phyloP scores from a whole-genome alignment of 495 filamentous ascomycete species.

The Haplographium delicatum region DNA sequence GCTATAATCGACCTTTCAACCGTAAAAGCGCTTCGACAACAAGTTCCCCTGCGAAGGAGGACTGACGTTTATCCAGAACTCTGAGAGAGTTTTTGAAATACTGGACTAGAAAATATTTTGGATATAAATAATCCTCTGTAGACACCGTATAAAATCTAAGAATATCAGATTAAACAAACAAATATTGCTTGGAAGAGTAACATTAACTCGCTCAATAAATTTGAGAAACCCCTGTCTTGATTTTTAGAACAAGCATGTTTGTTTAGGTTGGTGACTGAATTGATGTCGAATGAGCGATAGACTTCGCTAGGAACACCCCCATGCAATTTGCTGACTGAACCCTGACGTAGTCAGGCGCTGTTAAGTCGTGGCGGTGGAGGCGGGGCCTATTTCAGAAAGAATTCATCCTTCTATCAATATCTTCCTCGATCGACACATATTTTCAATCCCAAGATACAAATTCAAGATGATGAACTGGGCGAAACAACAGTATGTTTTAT shows the following conservation, averaged over 20 bases:
- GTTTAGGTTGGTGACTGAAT: too few relatives aligned
- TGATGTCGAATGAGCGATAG: neutral
- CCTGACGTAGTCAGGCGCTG: conserved; percentile 9
- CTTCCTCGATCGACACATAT: conserved; percentile 4
- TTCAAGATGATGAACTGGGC: conserved; percentile 56
- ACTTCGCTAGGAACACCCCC: neutral
- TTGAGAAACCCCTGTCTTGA: too few relatives aligned
- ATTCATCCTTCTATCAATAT: conserved; percentile 7
- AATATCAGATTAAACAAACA: too few relatives aligned
- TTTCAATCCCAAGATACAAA: neutral
- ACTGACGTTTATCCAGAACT: conserved; percentile 16
- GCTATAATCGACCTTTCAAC: conserved; percentile 39
- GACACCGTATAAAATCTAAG: too few relatives aligned
- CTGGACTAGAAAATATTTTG: too few relatives aligned
- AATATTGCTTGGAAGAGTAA: too few relatives aligned
- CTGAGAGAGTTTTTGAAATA: too few relatives aligned
- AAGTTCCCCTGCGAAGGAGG: conserved; percentile 55
- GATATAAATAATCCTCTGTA: too few relatives aligned
- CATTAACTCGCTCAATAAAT: too few relatives aligned
- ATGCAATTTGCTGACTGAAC: conserved; percentile 1
- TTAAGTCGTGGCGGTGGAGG: neutral
- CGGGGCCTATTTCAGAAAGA: conserved; percentile 3
- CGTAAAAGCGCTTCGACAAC: conserved; percentile 40
- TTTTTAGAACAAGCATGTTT: too few relatives aligned
- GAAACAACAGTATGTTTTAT: conserved; percentile 57